Conservation (phyloP, 2,329 filamentous ascomycete species). For the Trichothecium sympodiale region DNA sequence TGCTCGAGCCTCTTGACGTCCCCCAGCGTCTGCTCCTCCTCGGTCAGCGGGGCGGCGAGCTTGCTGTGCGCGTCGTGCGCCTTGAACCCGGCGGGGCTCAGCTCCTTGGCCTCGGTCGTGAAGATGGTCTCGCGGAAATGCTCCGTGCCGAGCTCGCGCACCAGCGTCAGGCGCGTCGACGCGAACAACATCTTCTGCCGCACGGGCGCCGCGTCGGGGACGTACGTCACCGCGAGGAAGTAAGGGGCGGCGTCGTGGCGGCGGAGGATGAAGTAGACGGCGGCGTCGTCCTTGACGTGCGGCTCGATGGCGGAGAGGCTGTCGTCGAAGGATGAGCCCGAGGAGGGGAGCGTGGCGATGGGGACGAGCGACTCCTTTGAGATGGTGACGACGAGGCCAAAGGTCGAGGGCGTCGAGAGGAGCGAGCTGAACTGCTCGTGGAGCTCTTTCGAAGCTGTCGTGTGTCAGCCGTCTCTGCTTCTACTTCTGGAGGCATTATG, state of each 20-base stretch:
- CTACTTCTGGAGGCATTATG: slow-evolving; percentile 6
- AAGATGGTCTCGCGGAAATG: slow-evolving; percentile 70
- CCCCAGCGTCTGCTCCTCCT: slow-evolving; percentile 62
- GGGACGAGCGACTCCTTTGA: slow-evolving; percentile 57
- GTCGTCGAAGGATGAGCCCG: slow-evolving; percentile 45
- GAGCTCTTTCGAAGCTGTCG: slow-evolving; percentile 64
- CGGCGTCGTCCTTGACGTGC: slow-evolving; percentile 53
- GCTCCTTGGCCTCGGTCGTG: slow-evolving; percentile 56
- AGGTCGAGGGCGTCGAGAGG: slow-evolving; percentile 47
- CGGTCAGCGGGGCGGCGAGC: slow-evolving; percentile 60
- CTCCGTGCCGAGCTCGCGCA: slow-evolving; percentile 67
- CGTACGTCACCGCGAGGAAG: slow-evolving; percentile 64
- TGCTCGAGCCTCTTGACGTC: slow-evolving; percentile 68
- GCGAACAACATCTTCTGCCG: slow-evolving; percentile 84
- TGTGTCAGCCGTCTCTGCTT: slow-evolving; percentile 1
- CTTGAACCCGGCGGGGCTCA: slow-evolving; percentile 58
- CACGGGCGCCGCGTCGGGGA: slow-evolving; percentile 68
- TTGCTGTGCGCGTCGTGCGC: slow-evolving; percentile 59
- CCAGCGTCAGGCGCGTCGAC: slow-evolving; percentile 62
- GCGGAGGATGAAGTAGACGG: slow-evolving; percentile 66
- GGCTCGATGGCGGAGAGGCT: slow-evolving; percentile 53
- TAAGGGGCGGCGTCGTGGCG: slow-evolving; percentile 45
- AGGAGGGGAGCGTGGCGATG: slow-evolving; percentile 39
- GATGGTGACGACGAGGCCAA: slow-evolving; percentile 64
- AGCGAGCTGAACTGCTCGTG: slow-evolving; percentile 61